Percentiles rank a stretch among this genome's conserved stretches.
Evolutionary conservation across 495 filamentous ascomycete species (phyloP).

Genomic region (Pyrenula massariospora): DNA sequence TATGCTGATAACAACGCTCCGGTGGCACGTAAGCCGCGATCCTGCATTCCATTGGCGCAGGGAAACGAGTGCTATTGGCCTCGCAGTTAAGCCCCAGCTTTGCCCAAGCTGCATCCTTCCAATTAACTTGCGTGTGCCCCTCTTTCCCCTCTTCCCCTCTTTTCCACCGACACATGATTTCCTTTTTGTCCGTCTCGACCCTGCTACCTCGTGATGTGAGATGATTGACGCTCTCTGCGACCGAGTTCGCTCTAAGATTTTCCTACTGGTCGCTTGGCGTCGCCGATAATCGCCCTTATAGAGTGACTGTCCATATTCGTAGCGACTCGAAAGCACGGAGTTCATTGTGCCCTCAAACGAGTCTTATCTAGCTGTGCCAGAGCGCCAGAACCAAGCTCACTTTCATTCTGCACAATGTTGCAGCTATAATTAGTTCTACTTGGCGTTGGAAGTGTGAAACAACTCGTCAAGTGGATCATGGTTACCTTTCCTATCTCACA

Average conservation of each 20-base stretch:
- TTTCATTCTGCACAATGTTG: background rate
- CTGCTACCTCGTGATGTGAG: background rate
- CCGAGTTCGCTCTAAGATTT: background rate
- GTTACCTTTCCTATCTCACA: background rate
- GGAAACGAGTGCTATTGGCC: background rate
- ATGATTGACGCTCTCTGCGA: background rate
- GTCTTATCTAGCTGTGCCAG: background rate
- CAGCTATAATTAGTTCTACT: background rate
- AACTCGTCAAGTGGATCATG: background rate
- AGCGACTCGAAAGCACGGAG: background rate
- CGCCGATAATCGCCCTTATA: background rate
- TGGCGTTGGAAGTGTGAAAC: background rate
- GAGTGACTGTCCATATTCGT: background rate
- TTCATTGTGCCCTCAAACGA: background rate
- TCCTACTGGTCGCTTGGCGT: background rate
- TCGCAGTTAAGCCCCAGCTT: background rate
- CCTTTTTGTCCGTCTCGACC: background rate
- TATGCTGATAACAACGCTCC: background rate
- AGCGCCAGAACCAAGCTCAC: background rate
- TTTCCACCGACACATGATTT: background rate
- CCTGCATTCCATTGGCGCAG: background rate
- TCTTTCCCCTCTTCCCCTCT: background rate
- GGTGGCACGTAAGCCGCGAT: background rate
- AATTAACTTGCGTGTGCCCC: background rate
- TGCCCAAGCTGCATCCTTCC: background rate